Conservation (phyloP, 371 early-diverging fungal genomes). For the Haplosporangium sp. region DNA sequence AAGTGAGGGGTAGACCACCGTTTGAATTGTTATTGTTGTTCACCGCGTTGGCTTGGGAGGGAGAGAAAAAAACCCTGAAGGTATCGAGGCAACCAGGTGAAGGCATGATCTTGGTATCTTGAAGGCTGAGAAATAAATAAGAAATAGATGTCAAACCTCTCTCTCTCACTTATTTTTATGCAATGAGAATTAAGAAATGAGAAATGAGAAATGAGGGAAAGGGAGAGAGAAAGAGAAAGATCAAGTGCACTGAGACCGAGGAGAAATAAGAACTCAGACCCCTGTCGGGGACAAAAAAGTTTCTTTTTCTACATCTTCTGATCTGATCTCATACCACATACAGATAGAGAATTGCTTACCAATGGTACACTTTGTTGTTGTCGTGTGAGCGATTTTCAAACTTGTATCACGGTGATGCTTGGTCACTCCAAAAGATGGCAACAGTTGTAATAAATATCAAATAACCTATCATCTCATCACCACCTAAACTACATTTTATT, state of each 20-base stretch:
- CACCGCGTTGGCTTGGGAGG: slow-evolving; percentile 9
- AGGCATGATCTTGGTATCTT: slow-evolving; percentile 11
- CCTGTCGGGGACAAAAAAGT: neutral
- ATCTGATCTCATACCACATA: neutral
- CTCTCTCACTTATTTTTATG: too few relatives aligned
- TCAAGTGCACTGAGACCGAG: neutral
- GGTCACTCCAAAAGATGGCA: too few relatives aligned
- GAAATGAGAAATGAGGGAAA: neutral
- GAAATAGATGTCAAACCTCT: too few relatives aligned
- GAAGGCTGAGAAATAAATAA: neutral
- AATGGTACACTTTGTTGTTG: too few relatives aligned
- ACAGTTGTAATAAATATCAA: too few relatives aligned
- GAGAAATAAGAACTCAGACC: neutral
- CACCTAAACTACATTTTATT: too few relatives aligned
- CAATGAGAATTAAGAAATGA: too few relatives aligned
- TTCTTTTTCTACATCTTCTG: neutral
- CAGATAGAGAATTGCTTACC: neutral
- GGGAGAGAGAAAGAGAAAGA: slow-evolving; percentile 1
- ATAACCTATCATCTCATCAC: too few relatives aligned
- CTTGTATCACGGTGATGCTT: too few relatives aligned
- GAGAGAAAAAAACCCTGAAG: slow-evolving; percentile 37
- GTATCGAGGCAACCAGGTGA: slow-evolving; percentile 42
- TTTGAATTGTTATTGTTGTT: neutral
- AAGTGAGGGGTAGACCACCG: neutral
- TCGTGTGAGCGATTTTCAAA: too few relatives aligned